A percentile compares a stretch with the other conserved stretches of the same genome.
phyloP scores from a whole-genome alignment of 176 grass and related monocot genomes.

The Aegilops longissima region DNA sequence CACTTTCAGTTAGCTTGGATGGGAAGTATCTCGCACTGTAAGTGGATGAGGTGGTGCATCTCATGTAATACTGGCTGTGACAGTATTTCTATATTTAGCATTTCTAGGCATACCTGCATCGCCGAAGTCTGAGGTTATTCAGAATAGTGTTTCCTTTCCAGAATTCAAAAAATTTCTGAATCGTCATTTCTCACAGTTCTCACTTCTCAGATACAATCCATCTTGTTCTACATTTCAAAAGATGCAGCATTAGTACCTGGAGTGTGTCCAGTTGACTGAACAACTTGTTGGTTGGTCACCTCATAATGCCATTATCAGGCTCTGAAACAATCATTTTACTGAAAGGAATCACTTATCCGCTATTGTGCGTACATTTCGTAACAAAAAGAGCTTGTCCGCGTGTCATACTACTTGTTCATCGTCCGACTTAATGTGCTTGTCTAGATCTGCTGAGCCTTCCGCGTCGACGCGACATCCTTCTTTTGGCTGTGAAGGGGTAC shows the following conservation, averaged over 20 bases:
- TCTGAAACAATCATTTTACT: neutral
- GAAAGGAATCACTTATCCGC: neutral
- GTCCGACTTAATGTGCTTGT: neutral
- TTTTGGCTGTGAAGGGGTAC: neutral
- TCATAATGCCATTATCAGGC: neutral
- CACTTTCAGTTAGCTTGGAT: slow-evolving; percentile 87
- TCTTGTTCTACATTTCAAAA: neutral
- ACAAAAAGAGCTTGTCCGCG: neutral
- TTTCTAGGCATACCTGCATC: neutral
- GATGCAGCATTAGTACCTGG: neutral
- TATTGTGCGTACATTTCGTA: neutral
- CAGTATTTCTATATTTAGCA: neutral
- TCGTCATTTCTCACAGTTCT: neutral
- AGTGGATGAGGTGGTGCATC: slow-evolving; percentile 34
- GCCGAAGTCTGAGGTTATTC: neutral
- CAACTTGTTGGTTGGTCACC: neutral
- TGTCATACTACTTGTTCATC: neutral
- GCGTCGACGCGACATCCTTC: neutral
- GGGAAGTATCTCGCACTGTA: slow-evolving; percentile 92
- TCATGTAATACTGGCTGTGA: neutral
- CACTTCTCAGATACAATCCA: neutral
- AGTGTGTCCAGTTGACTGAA: neutral
- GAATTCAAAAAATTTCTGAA: neutral
- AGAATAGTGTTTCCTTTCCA: neutral
- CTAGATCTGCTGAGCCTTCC: neutral